Evolutionary conservation across 352 stramenopile genomes (phyloP).

Genomic region (Phytopythium boreale): DNA sequence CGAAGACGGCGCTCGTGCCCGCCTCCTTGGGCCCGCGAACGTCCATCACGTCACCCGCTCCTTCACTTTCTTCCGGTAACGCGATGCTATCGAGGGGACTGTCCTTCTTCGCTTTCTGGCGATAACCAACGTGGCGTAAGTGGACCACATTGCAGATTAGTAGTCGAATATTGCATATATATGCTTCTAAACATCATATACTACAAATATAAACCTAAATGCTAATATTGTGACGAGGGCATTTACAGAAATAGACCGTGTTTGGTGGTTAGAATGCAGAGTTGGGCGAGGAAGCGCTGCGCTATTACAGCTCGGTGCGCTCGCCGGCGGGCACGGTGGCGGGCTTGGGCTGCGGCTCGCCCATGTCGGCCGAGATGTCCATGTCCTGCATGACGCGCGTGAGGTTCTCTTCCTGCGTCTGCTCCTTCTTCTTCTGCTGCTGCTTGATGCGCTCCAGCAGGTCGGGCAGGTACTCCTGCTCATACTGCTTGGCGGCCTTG

Average conservation of each 20-base stretch:
- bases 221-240: neutral
- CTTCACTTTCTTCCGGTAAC: too few relatives aligned
- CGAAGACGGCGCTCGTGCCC: constrained; percentile 27
- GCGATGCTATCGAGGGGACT: neutral
- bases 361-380: constrained; percentile 56
- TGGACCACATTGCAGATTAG: neutral
- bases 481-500: constrained; percentile 83
- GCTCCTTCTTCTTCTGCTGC: constrained; percentile 47
- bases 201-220: neutral
- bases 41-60: constrained; percentile 7
- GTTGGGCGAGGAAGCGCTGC: neutral
- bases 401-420: constrained; percentile 51
- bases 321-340: constrained; percentile 30
- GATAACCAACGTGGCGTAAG: neutral
- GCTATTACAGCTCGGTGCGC: constrained; percentile 54
- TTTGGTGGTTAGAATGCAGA: neutral
- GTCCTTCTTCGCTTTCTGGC: neutral
- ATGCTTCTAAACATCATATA: neutral
- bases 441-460: constrained; percentile 62
- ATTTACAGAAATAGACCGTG: neutral
- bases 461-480: constrained; percentile 84
- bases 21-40: constrained; percentile 7
- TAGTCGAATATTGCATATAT: too few relatives aligned
- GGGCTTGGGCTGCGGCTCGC: constrained; percentile 16
- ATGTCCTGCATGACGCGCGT: constrained; percentile 80